phyloP scores from a whole-genome alignment of 352 stramenopile species.

The Pythium rhizo-oryzae region DNA sequence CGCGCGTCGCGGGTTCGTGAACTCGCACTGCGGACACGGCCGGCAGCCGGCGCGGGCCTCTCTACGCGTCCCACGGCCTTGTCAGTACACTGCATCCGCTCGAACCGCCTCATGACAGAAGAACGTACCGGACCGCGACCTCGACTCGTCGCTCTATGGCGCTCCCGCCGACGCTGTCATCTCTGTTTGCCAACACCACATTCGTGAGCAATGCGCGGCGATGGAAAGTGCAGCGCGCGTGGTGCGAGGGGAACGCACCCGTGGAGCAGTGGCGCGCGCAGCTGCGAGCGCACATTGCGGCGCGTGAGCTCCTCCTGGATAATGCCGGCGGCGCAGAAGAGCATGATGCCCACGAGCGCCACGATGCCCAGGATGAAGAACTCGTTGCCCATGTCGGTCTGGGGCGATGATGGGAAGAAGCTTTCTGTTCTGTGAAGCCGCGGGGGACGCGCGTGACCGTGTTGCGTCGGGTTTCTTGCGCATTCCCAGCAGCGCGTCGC shows the following conservation, averaged over 20 bases:
- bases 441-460: no score
- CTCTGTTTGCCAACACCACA: background rate
- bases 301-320: constrained; percentile 44
- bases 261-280: constrained; percentile 53
- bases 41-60: constrained; percentile 23
- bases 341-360: constrained; percentile 41
- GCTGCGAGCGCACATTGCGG: constrained; percentile 43
- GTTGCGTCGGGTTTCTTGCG: constrained; percentile 2
- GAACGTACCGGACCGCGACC: constrained; percentile 34
- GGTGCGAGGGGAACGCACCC: constrained; percentile 30
- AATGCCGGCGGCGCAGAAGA: constrained; percentile 54
- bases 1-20: constrained; percentile 26
- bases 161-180: constrained; percentile 3
- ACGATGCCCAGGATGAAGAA: constrained; percentile 30
- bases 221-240: background rate
- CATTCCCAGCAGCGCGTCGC: background rate
- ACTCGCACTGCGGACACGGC: constrained; percentile 22
- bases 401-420: background rate
- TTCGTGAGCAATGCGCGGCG: background rate
- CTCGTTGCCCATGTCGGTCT: constrained; percentile 19
- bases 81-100: background rate
- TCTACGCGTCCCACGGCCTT: background rate
- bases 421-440: constrained; percentile 20
- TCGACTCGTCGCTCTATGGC: constrained; percentile 27
- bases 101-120: background rate